phyloP scores from a whole-genome alignment of 2,329 filamentous ascomycete species.

The Fusarium sambucinum region DNA sequence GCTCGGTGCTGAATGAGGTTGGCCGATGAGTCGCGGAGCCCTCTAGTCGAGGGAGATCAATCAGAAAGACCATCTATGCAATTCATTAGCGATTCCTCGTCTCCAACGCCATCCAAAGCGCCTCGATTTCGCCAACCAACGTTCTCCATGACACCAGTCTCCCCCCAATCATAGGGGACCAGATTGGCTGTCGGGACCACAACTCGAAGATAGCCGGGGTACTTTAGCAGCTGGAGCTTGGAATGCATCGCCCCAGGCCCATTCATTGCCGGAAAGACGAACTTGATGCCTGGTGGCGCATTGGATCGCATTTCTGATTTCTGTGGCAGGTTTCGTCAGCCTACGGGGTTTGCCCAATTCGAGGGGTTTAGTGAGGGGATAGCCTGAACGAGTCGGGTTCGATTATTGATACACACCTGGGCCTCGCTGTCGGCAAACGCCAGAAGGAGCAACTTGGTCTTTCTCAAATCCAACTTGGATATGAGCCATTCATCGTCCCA shows the following conservation, averaged over 20 bases:
- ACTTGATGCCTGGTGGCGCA: constrained; percentile 68
- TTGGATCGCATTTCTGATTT: constrained; percentile 63
- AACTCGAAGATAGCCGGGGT: constrained; percentile 77
- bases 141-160: constrained; percentile 87
- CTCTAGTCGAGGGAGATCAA: constrained; percentile 81
- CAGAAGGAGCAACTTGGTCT: constrained; percentile 72
- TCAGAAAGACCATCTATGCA: constrained; percentile 81
- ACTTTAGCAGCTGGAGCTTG: constrained; percentile 92
- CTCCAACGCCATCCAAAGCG: constrained; percentile 24
- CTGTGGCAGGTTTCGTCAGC: constrained; percentile 45
- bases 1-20: constrained; percentile 73
- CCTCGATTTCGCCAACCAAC: constrained; percentile 56
- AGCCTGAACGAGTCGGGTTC: constrained; percentile 17
- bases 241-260: constrained; percentile 87
- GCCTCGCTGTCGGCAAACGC: constrained; percentile 66
- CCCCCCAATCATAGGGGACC: constrained; percentile 89
- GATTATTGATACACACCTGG: constrained; percentile 58
- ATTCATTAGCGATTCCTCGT: constrained; percentile 40
- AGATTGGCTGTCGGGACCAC: constrained; percentile 91
- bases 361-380: constrained; percentile 10
- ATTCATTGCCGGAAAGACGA: constrained; percentile 87
- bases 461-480: constrained; percentile 72
- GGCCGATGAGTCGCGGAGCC: constrained; percentile 49
- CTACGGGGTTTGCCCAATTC: constrained; percentile 16
- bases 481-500: constrained; percentile 87